Evolutionary conservation across 2,329 filamentous ascomycete species (phyloP), one percentile per base, ranked within the genome.

Genomic region (Arthroderma uncinatum): DNA sequence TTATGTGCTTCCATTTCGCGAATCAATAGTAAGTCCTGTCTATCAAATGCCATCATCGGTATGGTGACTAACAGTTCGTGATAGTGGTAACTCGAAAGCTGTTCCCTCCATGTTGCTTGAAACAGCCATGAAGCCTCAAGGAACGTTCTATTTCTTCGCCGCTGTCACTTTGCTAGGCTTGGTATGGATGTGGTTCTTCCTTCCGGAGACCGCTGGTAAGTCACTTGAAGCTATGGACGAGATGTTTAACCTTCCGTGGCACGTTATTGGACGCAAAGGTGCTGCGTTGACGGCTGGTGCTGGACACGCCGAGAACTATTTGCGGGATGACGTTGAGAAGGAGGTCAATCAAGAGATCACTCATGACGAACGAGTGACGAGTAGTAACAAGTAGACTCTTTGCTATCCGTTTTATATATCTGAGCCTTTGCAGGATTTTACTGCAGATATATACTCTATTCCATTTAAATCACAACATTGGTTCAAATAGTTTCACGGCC

Each of bases 91-190:
- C 58, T 67, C 65, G 2, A 61, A 65, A 47, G 66, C 65, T 1
- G 63, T 70, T 2, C 66, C 68, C 2, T 65, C 63, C 56, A 65
- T 64, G 66, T 78, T 89, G 47, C 73, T 87, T 69, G 57, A 65
- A 3, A 60, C 64, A 39, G 64, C 64, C 21, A 72, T 80, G 65
- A 74, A 71, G 0, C 73, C 72, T 2, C 79, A 77, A 48, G 87
- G 87, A 0, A 89, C 86, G 0, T 90, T 90, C 73, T 84, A 84
- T 78, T 86, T 84, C 72, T 90, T 89, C 68, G 77, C 80, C 0
- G 80, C 76, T 2, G 76, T 89, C n/a, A 89, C 86, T 0, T 63
- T 84, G 0, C 47, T 88, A 9, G 85, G 86, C 10, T 78, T 83
- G 2, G 34, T 78, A 4, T 89, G 84, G 82, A 84, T 85, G 8